phyloP scores from a whole-genome alignment of 192 early-diverging fungal genomes.

The Gonapodya sp. region DNA sequence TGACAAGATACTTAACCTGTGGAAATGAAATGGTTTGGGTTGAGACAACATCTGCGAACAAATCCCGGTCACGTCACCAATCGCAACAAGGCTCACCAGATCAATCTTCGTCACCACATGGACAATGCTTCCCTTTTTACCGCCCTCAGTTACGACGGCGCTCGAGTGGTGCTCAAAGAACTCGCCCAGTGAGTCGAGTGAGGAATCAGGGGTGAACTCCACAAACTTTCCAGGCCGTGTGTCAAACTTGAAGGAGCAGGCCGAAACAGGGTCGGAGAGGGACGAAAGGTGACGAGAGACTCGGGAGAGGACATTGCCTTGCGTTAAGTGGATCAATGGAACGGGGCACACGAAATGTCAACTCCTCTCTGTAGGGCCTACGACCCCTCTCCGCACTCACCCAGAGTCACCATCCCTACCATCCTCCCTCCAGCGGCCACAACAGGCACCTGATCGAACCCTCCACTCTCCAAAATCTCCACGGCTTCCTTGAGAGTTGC shows the following conservation, averaged over 20 bases:
- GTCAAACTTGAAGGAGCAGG: slow-evolving; percentile 75
- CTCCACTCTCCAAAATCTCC: slow-evolving; percentile 74
- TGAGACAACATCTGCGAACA: not conserved
- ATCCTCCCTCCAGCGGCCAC: slow-evolving; percentile 47
- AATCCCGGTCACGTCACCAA: no score
- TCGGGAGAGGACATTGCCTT: slow-evolving; percentile 69
- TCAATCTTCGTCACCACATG: slow-evolving; percentile 96
- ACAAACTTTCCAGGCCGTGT: slow-evolving; percentile 61
- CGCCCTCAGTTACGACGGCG: slow-evolving; percentile 78
- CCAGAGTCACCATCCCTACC: slow-evolving; percentile 80
- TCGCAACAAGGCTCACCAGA: slow-evolving; percentile 36
- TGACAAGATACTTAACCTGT: not conserved
- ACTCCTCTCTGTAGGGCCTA: not conserved
- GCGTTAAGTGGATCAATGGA: no score
- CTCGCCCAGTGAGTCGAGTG: slow-evolving; percentile 64
- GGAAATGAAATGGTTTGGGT: not conserved
- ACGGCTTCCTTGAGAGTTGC: slow-evolving; percentile 72
- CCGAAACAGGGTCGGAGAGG: slow-evolving; percentile 50
- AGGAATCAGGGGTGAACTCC: slow-evolving; percentile 80
- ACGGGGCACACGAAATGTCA: not conserved
- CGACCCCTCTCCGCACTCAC: slow-evolving; percentile 13
- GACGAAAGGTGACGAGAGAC: slow-evolving; percentile 60
- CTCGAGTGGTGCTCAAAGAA: slow-evolving; percentile 91
- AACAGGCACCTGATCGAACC: slow-evolving; percentile 94
- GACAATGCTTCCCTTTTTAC: slow-evolving; percentile 49